Evolutionary conservation across 495 filamentous ascomycete species (phyloP).

Genomic region (Penicillium cataractarum): DNA sequence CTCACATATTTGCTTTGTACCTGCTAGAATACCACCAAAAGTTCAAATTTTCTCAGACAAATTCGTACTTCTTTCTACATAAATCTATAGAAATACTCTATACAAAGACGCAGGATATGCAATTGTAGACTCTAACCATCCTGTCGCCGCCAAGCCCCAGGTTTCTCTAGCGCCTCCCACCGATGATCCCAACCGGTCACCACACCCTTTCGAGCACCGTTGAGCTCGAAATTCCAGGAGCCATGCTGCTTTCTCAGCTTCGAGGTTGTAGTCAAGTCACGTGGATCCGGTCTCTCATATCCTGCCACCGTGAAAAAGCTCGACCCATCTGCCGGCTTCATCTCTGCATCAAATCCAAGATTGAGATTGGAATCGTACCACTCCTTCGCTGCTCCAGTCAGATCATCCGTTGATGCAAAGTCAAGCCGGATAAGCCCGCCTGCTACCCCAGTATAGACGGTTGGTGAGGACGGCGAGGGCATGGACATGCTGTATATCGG

Average conservation of each 20-base stretch:
- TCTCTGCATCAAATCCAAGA: slow-evolving; percentile 20
- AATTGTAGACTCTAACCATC: slow-evolving; percentile 9
- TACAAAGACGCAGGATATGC: not conserved
- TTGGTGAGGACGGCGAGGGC: slow-evolving; percentile 57
- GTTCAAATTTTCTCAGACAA: slow-evolving; percentile 23
- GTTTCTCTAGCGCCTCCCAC: slow-evolving; percentile 36
- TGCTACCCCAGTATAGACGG: slow-evolving; percentile 61
- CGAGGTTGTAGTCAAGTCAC: slow-evolving; percentile 37
- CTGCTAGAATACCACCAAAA: slow-evolving; percentile 26
- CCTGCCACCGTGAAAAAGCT: slow-evolving; percentile 39
- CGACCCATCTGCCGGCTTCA: not conserved
- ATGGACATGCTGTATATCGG: slow-evolving; percentile 63
- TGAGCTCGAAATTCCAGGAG: slow-evolving; percentile 23
- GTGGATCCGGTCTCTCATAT: slow-evolving; percentile 44
- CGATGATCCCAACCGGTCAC: slow-evolving; percentile 45
- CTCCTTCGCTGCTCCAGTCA: slow-evolving; percentile 31
- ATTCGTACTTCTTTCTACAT: not conserved
- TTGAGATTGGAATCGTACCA: slow-evolving; percentile 44
- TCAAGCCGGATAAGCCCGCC: slow-evolving; percentile 56
- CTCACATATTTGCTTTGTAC: slow-evolving; percentile 20
- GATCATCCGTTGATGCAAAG: slow-evolving; percentile 53
- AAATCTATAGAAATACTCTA: not conserved
- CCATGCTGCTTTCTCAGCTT: slow-evolving; percentile 43
- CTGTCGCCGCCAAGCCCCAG: slow-evolving; percentile 41
- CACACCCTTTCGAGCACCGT: slow-evolving; percentile 24